Conservation (phyloP, 768 basidiomycete species). For the Glaciozyma antarctica region DNA sequence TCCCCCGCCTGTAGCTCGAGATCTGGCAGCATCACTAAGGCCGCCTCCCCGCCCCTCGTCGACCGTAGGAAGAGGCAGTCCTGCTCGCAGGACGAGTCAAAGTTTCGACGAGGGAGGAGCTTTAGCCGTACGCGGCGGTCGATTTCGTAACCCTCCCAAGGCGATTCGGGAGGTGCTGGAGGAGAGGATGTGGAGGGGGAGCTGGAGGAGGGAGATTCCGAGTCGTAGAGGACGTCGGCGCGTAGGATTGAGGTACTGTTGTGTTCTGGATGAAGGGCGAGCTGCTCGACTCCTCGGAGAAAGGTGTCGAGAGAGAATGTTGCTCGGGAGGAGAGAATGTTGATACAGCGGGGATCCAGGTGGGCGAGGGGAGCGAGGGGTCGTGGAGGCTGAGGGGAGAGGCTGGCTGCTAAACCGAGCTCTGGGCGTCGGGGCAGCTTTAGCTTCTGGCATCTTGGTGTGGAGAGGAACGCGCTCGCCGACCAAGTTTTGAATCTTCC, state of each 20-base stretch:
- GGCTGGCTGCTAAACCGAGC: too few species aligned
- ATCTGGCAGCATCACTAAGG: slow-evolving; percentile 13
- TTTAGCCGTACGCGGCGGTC: background rate
- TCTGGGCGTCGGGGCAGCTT: too few species aligned
- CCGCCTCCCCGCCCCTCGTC: background rate
- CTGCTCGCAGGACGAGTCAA: background rate
- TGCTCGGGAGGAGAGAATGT: background rate
- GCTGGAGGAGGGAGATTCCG: background rate
- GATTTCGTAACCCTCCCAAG: background rate
- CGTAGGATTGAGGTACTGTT: background rate
- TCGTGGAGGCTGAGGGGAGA: too few species aligned
- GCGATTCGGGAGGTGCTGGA: too few species aligned
- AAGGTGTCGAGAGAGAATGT: slow-evolving; percentile 1
- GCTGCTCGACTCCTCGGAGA: background rate
- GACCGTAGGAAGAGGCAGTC: background rate
- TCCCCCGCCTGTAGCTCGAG: slow-evolving; percentile 38
- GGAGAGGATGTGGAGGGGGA: too few species aligned
- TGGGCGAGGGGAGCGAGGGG: too few species aligned
- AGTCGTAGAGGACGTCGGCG: background rate
- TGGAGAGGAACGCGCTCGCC: too few species aligned
- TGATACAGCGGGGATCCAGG: background rate
- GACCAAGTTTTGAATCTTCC: too few species aligned
- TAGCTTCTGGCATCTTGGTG: too few species aligned
- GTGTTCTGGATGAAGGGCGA: background rate
- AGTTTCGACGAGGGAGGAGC: background rate